Conservation (phyloP, 1,139 yeast species). For the Magnusiomyces magnusii region DNA sequence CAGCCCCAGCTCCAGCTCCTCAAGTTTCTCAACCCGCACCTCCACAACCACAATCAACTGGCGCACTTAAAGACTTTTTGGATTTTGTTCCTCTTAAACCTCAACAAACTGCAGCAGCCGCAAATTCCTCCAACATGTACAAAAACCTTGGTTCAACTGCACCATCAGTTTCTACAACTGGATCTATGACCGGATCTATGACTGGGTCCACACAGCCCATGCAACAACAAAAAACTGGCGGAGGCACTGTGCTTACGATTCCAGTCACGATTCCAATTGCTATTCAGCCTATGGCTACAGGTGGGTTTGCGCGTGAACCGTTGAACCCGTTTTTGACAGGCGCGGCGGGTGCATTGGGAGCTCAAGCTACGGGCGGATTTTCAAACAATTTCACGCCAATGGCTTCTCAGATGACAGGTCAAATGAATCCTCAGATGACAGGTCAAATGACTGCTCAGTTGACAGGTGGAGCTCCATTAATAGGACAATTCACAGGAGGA, state of each 20-base stretch:
- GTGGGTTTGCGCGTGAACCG: conserved; percentile 29
- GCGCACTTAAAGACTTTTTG: conserved; percentile 14
- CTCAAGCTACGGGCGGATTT: neutral
- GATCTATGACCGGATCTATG: too few species aligned
- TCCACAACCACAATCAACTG: conserved; percentile 12
- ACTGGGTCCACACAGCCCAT: too few species aligned
- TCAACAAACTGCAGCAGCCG: conserved; percentile 8
- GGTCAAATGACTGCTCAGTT: conserved; percentile 1
- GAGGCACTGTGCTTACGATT: conserved; percentile 10
- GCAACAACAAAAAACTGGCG: conserved; percentile 9
- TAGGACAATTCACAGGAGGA: conserved; percentile 10
- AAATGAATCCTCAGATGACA: neutral
- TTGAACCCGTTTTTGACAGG: conserved; percentile 37
- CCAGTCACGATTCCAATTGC: conserved; percentile 16
- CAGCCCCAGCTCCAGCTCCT: neutral
- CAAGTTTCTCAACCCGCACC: neutral
- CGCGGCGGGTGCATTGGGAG: conserved; percentile 24
- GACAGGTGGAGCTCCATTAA: conserved; percentile 7
- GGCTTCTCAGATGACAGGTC: conserved; percentile 8
- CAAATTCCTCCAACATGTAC: neutral
- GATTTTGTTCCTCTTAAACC: conserved; percentile 12
- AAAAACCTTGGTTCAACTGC: neutral
- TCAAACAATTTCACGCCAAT: neutral
- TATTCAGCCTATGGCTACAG: conserved; percentile 10
- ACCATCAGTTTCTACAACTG: neutral